Evolutionary conservation across 2,329 filamentous ascomycete genomes (phyloP).

Genomic region (Penicillium sp.): DNA sequence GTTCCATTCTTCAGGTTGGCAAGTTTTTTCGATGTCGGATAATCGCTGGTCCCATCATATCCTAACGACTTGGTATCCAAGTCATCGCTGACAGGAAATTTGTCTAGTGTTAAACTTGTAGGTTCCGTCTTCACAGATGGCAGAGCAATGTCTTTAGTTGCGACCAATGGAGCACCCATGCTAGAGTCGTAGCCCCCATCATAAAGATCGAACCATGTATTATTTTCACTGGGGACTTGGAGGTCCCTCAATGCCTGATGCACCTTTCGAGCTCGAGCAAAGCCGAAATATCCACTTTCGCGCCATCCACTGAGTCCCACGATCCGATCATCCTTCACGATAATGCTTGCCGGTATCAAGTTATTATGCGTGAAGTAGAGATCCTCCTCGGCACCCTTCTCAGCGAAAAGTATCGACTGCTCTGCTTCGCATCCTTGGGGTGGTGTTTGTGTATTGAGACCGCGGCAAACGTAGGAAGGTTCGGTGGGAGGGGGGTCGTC

Average conservation of each 20-base stretch:
- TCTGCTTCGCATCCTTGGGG: conserved; percentile 31
- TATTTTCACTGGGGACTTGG: conserved; percentile 17
- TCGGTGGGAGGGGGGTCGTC: conserved; percentile 33
- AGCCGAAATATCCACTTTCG: conserved; percentile 45
- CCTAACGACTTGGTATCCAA: conserved; percentile 30
- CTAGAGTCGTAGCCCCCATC: conserved; percentile 26
- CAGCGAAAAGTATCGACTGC: conserved; percentile 38
- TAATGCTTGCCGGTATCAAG: conserved; percentile 41
- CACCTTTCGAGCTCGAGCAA: conserved; percentile 36
- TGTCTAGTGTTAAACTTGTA: conserved; percentile 33
- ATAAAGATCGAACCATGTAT: conserved; percentile 44
- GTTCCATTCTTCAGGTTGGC: conserved; percentile 42
- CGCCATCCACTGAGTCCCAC: conserved; percentile 46
- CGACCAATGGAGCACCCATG: conserved; percentile 14
- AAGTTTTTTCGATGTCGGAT: conserved; percentile 45
- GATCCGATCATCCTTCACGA: conserved; percentile 41
- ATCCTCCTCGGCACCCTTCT: conserved; percentile 29
- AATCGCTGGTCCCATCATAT: conserved; percentile 34
- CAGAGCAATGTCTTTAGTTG: conserved; percentile 23
- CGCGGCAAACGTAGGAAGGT: conserved; percentile 40
- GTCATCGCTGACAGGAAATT: conserved; percentile 31
- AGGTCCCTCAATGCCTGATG: conserved; percentile 38
- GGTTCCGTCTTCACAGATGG: conserved; percentile 43
- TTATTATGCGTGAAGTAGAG: conserved; percentile 43
- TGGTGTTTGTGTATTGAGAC: conserved; percentile 34